A percentile compares a stretch with the other conserved stretches of the same genome.
These are phyloP conservation scores for Cutaneotrichosporon mucoides DNA, from an alignment of 1,284 basidiomycete genomes.

Conservation along the genomic window DNA sequence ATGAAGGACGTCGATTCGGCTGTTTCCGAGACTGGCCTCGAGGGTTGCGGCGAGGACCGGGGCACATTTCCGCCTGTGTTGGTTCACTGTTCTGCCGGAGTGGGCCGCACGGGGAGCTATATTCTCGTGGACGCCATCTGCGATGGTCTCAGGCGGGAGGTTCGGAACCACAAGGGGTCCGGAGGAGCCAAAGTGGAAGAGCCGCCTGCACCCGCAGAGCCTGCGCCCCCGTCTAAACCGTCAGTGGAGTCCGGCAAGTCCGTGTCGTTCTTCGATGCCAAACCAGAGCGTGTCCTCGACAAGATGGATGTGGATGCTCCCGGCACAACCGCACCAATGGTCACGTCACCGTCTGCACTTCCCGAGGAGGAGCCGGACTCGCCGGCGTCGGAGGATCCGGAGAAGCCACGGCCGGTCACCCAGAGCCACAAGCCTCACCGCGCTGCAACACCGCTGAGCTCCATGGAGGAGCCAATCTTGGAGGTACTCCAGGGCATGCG, in stretches of 20 bases:
- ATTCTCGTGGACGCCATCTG: constrained; percentile 82
- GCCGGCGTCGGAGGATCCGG: background rate
- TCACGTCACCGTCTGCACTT: no score
- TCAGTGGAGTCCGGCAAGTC: no score
- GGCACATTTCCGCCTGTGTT: constrained; percentile 44
- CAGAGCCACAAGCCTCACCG: constrained; percentile 38
- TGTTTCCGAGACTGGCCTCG: constrained; percentile 56
- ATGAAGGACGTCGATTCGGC: constrained; percentile 59
- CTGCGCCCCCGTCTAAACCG: no score
- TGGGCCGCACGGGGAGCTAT: constrained; percentile 86
- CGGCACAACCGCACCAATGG: no score
- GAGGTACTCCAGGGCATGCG: constrained; percentile 81
- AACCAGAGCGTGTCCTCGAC: background rate
- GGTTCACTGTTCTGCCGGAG: constrained; percentile 68
- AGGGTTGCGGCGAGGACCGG: constrained; percentile 18
- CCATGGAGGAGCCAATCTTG: constrained; percentile 67
- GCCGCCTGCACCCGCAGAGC: background rate
- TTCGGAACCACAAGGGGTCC: constrained; percentile 1
- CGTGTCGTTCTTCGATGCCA: no score
- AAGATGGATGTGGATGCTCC: background rate
- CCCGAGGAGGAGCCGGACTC: background rate
- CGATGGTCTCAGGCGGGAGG: constrained; percentile 67
- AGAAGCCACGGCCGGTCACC: constrained; percentile 18
- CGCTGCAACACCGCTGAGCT: constrained; percentile 57
- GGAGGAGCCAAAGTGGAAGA: background rate